Evolutionary conservation across 768 basidiomycete species (phyloP).

Genomic region (Boletus fagicola): DNA sequence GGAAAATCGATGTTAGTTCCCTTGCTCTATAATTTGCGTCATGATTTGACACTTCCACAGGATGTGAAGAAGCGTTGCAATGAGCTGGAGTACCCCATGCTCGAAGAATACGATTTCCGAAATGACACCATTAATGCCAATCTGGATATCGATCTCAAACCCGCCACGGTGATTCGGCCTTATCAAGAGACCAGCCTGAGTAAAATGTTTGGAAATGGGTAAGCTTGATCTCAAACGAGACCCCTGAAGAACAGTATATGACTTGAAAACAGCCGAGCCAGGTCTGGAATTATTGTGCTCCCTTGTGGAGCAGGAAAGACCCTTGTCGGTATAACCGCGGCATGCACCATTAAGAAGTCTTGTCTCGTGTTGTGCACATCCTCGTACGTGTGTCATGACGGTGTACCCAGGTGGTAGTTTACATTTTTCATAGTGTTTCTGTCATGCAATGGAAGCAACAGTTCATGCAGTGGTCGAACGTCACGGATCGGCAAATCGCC

Average conservation of each 20-base stretch:
- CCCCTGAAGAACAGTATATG: neutral
- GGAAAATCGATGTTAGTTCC: conserved; percentile 79
- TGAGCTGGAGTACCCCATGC: conserved; percentile 95
- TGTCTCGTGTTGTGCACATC: conserved; percentile 97
- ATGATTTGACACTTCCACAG: conserved; percentile 39
- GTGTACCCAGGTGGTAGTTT: conserved; percentile 1
- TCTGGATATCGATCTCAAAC: conserved; percentile 97
- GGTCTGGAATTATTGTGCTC: conserved; percentile 96
- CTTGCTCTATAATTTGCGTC: conserved; percentile 2
- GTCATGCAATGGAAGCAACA: conserved; percentile 99
- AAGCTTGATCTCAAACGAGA: conserved; percentile 20
- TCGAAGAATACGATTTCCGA: conserved; percentile 98
- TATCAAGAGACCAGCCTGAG: conserved; percentile 98
- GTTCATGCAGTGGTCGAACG: conserved; percentile 98
- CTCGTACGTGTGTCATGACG: conserved; percentile 56
- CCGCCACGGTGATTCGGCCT: conserved; percentile 93
- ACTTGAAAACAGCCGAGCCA: conserved; percentile 67
- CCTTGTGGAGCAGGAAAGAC: conserved; percentile 99
- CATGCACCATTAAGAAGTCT: conserved; percentile 99
- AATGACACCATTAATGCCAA: conserved; percentile 96
- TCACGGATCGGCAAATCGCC: conserved; percentile 93
- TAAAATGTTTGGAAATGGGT: conserved; percentile 99
- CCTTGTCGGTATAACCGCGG: conserved; percentile 98
- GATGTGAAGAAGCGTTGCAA: conserved; percentile 96
- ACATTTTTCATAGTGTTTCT: conserved; percentile 55